Conservation (phyloP, 345 rosid species). For the Eucalyptus polybractea region DNA sequence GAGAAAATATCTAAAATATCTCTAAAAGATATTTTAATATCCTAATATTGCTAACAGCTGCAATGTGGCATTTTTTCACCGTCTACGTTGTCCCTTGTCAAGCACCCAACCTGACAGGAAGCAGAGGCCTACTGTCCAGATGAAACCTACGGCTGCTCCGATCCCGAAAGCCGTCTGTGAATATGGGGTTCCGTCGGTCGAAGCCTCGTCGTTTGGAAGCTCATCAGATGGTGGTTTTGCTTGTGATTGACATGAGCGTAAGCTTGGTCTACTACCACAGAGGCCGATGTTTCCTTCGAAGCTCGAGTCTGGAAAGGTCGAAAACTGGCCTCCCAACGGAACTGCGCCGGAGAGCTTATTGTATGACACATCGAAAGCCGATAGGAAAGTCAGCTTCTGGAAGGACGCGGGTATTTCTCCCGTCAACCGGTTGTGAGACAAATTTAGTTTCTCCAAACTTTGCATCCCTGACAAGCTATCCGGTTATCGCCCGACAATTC, state of each 20-base stretch:
- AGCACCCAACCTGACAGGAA: constrained; percentile 11
- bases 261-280: neutral
- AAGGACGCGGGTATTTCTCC: constrained; percentile 12
- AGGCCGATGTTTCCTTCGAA: constrained; percentile 12
- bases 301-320: constrained; percentile 13
- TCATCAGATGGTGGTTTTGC: neutral
- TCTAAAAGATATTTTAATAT: no score
- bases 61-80: neutral
- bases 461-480: neutral
- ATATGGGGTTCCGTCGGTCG: neutral
- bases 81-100: neutral
- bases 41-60: no score
- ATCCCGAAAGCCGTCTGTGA: neutral
- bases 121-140: neutral
- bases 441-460: constrained; percentile 1
- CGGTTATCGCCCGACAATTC: neutral
- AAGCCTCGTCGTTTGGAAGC: neutral
- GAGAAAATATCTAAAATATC: no score
- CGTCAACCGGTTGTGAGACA: constrained; percentile 1
- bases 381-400: constrained; percentile 1
- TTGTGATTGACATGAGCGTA: neutral
- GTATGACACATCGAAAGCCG: constrained; percentile 5
- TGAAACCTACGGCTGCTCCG: constrained; percentile 8
- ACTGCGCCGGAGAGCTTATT: constrained; percentile 6
- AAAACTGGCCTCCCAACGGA: constrained; percentile 10